These are phyloP conservation scores for Apiospora saccharicola DNA, from an alignment of 2,329 filamentous ascomycete genomes.

Conservation along the genomic window DNA sequence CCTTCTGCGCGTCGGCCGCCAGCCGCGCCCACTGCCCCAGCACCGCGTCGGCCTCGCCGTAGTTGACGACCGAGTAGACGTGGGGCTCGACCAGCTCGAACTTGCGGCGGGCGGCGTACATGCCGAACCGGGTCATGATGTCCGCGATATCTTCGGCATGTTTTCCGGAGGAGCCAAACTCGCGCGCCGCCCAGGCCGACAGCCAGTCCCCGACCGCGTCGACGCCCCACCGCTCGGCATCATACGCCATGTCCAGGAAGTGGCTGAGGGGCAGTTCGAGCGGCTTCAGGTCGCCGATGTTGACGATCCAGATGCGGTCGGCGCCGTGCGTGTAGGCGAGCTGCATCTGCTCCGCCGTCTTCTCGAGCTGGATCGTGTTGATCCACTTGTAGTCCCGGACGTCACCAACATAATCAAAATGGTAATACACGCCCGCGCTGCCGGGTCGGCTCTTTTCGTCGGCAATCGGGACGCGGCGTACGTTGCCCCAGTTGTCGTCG, in stretches of 20 bases:
- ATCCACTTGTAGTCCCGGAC: conserved; percentile 69
- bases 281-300: conserved; percentile 70
- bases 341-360: conserved; percentile 71
- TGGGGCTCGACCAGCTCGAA: conserved; percentile 65
- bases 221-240: conserved; percentile 63
- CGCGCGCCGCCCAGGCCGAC: conserved; percentile 61
- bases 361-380: conserved; percentile 71
- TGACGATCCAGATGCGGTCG: conserved; percentile 69
- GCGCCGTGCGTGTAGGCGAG: conserved; percentile 65
- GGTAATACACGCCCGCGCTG: conserved; percentile 67
- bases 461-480: conserved; percentile 62
- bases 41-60: conserved; percentile 65
- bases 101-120: conserved; percentile 64
- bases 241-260: conserved; percentile 73
- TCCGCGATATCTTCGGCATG: conserved; percentile 56
- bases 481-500: conserved; percentile 70
- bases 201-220: conserved; percentile 65
- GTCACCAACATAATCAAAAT: conserved; percentile 63
- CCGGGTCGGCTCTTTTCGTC: conserved; percentile 61
- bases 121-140: conserved; percentile 62
- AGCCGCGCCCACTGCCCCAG: conserved; percentile 62
- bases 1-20: conserved; percentile 58
- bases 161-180: conserved; percentile 58
- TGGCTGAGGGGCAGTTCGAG: conserved; percentile 71
- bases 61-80: conserved; percentile 66